Evolutionary conservation across 1,284 basidiomycete species (phyloP), one percentile per base, ranked within the genome.

Genomic region (Cutaneotrichosporon cavernicola): DNA sequence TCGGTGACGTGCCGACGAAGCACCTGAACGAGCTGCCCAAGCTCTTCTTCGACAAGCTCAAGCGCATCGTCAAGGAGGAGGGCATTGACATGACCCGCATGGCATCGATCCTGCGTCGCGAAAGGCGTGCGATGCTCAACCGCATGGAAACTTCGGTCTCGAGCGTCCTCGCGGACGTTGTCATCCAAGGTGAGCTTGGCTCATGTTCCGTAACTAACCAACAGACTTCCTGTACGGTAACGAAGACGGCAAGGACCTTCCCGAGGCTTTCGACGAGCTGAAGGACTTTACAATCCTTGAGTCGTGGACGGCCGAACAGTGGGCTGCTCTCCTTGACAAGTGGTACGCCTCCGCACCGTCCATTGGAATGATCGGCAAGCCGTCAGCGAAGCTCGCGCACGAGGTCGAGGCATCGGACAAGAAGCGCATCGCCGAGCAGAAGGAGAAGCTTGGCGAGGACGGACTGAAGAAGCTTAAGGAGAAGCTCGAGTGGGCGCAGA

Each of bases 61-160:
- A 83, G 69, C 86, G 86, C 53, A 90, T 98, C 59, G 86, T 86
- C 22, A 64, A 72, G 36, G 75, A 85, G 22, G 87, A 90, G 62
- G 92, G 90, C 5, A 84, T 99, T 62, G 92, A 99, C 80, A 95
- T 98, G 90, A 85, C 89, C 36, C 84, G 97, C 31, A 97, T 99
- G 89, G 80, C 81, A 21, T 90, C 91, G 86, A 84, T 97, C 22
- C 88, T 99, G 62, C 87, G 89, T 69, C 84, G 94, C 43, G 92
- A 97, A 74, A 90, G 92, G 79, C 87, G 92, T 65, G 91, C 94
- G 83, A 64, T 79, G 64, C 65, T 81, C 49, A 74, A 76, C 63
- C 69, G 65, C n/a, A 78, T 80, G 67, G 80, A 81, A 69, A 76
- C 71, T 16, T 72, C 72, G 36, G 70, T 75, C 10, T 72, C 73